Evolutionary conservation across 768 basidiomycete species (phyloP).

Genomic region (Mrakia frigida): DNA sequence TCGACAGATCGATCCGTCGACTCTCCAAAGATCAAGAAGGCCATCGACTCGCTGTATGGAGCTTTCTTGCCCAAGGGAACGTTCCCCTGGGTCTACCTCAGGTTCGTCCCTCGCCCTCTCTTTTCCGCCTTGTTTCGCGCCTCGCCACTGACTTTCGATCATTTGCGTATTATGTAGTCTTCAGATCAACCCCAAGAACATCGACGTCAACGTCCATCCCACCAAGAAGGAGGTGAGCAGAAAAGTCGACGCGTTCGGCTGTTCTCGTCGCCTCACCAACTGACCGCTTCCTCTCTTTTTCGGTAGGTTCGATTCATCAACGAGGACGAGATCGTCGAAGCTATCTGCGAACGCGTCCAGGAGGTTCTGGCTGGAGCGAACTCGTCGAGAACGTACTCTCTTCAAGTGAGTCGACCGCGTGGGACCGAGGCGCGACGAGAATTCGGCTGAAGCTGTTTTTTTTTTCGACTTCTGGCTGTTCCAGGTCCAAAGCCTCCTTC

Average conservation of each 20-base stretch:
- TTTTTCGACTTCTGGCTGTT: not conserved
- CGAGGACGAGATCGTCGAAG: slow-evolving; percentile 77
- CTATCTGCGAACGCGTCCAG: slow-evolving; percentile 68
- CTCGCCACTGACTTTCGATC: too few relatives aligned
- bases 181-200: slow-evolving; percentile 72
- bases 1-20: slow-evolving; percentile 82
- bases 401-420: slow-evolving; percentile 42
- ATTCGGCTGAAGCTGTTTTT: not conserved
- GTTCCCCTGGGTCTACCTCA: slow-evolving; percentile 87
- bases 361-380: slow-evolving; percentile 55
- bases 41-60: slow-evolving; percentile 78
- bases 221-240: slow-evolving; percentile 78
- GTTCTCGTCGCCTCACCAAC: slow-evolving; percentile 1
- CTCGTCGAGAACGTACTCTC: slow-evolving; percentile 46
- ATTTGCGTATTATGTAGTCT: too few relatives aligned
- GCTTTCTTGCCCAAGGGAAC: slow-evolving; percentile 82
- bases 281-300: not conserved
- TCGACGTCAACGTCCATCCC: slow-evolving; percentile 97
- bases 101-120: slow-evolving; percentile 50
- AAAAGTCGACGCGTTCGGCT: not conserved
- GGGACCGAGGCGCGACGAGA: not conserved
- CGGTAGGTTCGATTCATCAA: slow-evolving; percentile 70
- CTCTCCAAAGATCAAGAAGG: slow-evolving; percentile 75
- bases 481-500: slow-evolving; percentile 41
- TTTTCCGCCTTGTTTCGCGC: not conserved